Conservation (phyloP, 768 basidiomycete genomes). For the Lentinula aciculospora region DNA sequence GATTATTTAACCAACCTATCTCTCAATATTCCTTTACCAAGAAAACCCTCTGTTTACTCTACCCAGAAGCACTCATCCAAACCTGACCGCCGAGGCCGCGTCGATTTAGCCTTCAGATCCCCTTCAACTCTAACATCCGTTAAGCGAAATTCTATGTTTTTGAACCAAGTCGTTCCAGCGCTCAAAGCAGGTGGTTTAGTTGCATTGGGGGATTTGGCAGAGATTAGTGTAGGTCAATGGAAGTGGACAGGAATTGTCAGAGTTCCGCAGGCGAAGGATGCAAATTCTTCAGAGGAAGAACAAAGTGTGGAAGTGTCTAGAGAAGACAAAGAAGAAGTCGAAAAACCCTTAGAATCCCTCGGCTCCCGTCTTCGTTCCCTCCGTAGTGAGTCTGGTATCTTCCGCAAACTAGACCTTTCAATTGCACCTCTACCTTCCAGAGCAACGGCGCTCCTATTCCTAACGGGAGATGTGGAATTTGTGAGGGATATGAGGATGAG, state of each 20-base stretch:
- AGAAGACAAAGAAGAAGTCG: too few relatives aligned
- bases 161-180: slow-evolving; percentile 25
- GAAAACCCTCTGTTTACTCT: too few relatives aligned
- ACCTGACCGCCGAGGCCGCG: not conserved
- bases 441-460: slow-evolving; percentile 33
- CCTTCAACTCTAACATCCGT: not conserved
- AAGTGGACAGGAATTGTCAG: slow-evolving; percentile 37
- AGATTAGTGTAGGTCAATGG: slow-evolving; percentile 16
- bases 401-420: not conserved
- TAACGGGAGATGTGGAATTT: slow-evolving; percentile 42
- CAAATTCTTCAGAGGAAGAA: too few relatives aligned
- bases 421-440: slow-evolving; percentile 22
- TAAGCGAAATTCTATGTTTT: slow-evolving; percentile 14
- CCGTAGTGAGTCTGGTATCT: not conserved
- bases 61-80: not conserved
- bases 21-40: not conserved
- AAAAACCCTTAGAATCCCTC: not conserved
- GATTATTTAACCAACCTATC: not conserved
- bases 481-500: slow-evolving; percentile 21
- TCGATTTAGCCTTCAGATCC: not conserved
- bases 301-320: too few relatives aligned
- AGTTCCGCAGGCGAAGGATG: slow-evolving; percentile 18
- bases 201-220: slow-evolving; percentile 8
- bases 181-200: slow-evolving; percentile 29
- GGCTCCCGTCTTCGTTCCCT: not conserved